A percentile compares a stretch with the other conserved stretches of the same genome.
Evolutionary conservation across 768 basidiomycete species (phyloP).

Genomic region (Psilocybe tampanensis): DNA sequence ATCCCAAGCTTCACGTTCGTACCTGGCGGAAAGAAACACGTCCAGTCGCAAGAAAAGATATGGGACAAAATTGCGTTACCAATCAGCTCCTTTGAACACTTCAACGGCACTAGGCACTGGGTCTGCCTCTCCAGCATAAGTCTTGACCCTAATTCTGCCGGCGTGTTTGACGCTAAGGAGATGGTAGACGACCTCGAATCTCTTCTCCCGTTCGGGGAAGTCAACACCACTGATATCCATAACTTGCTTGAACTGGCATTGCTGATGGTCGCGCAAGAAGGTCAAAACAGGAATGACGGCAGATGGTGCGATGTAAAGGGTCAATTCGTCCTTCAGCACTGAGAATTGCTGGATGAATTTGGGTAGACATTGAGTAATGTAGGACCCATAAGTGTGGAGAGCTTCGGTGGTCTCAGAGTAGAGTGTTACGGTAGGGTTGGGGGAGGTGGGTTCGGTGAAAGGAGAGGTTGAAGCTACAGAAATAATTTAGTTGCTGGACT

Average conservation of each 20-base stretch:
- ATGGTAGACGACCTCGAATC: slow-evolving; percentile 98
- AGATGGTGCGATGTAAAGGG: slow-evolving; percentile 83
- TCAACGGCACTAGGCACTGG: slow-evolving; percentile 82
- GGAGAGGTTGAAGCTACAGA: slow-evolving; percentile 68
- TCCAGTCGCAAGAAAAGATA: not conserved
- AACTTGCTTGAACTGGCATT: slow-evolving; percentile 90
- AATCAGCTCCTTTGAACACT: slow-evolving; percentile 91
- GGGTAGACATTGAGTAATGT: slow-evolving; percentile 89
- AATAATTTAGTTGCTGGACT: slow-evolving; percentile 10
- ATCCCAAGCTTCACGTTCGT: slow-evolving; percentile 98
- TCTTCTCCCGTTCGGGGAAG: slow-evolving; percentile 88
- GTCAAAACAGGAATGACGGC: slow-evolving; percentile 84
- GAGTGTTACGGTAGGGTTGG: slow-evolving; percentile 77
- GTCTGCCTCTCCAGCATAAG: slow-evolving; percentile 92
- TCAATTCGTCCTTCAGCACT: slow-evolving; percentile 93
- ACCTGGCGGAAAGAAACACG: slow-evolving; percentile 51
- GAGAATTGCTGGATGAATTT: slow-evolving; percentile 99
- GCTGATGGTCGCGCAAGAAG: slow-evolving; percentile 93
- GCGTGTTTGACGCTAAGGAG: slow-evolving; percentile 78
- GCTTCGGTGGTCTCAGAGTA: slow-evolving; percentile 75
- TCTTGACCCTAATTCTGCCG: slow-evolving; percentile 94
- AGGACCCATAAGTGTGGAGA: slow-evolving; percentile 91
- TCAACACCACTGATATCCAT: slow-evolving; percentile 97
- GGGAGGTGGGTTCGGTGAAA: slow-evolving; percentile 87
- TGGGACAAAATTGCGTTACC: slow-evolving; percentile 47